Percentiles rank a stretch among this genome's conserved stretches.
These are phyloP conservation scores for Chaetomiaceae sp. DNA, from an alignment of 2,329 filamentous ascomycete species.

Conservation along the genomic window DNA sequence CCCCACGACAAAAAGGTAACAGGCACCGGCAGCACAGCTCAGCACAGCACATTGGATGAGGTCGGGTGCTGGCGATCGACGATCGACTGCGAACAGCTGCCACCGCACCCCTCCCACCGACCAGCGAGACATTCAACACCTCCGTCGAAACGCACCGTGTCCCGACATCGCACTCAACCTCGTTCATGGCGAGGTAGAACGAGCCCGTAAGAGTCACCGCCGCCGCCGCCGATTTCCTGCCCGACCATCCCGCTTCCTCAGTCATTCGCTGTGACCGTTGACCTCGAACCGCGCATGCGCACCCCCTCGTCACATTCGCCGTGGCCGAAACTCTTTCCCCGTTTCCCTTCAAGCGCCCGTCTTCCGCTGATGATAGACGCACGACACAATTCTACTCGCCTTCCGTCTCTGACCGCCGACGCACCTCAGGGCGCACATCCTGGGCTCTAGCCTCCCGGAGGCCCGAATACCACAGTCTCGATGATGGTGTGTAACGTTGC, in stretches of 20 bases:
- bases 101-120: not conserved
- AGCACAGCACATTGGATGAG: not conserved
- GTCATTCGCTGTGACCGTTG: not conserved
- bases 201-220: not conserved
- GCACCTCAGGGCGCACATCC: constrained; percentile 12
- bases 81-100: not conserved
- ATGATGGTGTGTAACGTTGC: constrained; percentile 45
- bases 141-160: constrained; percentile 9
- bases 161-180: constrained; percentile 4
- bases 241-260: not conserved
- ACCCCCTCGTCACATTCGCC: not conserved
- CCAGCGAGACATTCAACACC: not conserved
- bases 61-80: not conserved
- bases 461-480: constrained; percentile 36
- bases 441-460: constrained; percentile 35
- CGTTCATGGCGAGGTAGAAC: constrained; percentile 17
- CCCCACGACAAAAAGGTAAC: too few species aligned
- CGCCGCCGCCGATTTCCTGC: not conserved
- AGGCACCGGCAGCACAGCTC: not conserved
- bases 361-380: constrained; percentile 23
- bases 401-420: constrained; percentile 13
- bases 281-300: not conserved
- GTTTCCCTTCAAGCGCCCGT: not conserved
- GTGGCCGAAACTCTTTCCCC: not conserved
- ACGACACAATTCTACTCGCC: constrained; percentile 14